phyloP scores from a whole-genome alignment of 2,329 filamentous ascomycete species.

The Monilinia fructigena region DNA sequence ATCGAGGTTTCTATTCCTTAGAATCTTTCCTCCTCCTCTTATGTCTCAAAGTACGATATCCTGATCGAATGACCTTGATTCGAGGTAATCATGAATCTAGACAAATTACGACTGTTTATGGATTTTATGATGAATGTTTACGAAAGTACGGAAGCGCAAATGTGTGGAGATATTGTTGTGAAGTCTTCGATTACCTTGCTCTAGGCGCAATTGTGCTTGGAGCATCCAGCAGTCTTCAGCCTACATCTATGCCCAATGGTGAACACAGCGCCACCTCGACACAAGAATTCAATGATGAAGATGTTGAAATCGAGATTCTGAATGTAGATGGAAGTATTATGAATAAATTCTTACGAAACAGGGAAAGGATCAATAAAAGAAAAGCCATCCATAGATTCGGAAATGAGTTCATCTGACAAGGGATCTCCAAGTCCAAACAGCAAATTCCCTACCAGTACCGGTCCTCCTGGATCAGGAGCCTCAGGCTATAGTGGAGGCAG shows the following conservation, averaged over 20 bases:
- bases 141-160: conserved; percentile 96
- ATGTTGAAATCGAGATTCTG: conserved; percentile 90
- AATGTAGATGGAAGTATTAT: conserved; percentile 80
- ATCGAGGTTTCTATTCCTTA: conserved; percentile 95
- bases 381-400: conserved; percentile 44
- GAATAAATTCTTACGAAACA: conserved; percentile 62
- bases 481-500: conserved; percentile 65
- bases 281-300: conserved; percentile 58
- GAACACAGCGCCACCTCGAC: conserved; percentile 45
- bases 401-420: conserved; percentile 41
- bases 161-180: conserved; percentile 95
- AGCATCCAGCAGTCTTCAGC: conserved; percentile 64
- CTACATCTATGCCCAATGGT: conserved; percentile 44
- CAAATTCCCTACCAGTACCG: conserved; percentile 54
- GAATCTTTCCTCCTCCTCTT: conserved; percentile 95
- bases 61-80: conserved; percentile 94
- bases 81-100: conserved; percentile 94
- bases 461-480: conserved; percentile 77
- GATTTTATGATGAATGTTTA: conserved; percentile 96
- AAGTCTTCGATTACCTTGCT: conserved; percentile 98
- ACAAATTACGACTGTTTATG: conserved; percentile 96
- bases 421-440: conserved; percentile 33
- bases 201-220: conserved; percentile 95
- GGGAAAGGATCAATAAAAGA: conserved; percentile 28
- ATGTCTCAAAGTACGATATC: conserved; percentile 95